Conservation (phyloP, 306 rosid genomes). For the Gillenia trifoliata region DNA sequence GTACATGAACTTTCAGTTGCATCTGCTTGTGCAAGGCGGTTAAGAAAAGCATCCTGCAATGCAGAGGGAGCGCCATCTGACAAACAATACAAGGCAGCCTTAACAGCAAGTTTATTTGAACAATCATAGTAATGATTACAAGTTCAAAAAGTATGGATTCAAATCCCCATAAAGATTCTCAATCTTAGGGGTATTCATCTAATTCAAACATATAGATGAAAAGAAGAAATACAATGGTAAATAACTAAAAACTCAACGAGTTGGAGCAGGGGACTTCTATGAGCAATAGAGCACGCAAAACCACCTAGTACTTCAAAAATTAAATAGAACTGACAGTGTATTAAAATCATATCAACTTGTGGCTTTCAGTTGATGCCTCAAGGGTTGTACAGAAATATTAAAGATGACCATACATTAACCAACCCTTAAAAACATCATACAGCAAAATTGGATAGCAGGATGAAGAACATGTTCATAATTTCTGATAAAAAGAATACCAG, state of each 20-base stretch:
- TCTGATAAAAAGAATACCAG: background rate
- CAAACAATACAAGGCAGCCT: slow-evolving; percentile 26
- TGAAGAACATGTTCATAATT: background rate
- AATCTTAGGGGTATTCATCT: background rate
- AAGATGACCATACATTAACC: background rate
- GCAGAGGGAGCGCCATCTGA: slow-evolving; percentile 55
- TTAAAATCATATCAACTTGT: background rate
- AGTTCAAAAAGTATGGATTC: background rate
- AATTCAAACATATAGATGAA: background rate
- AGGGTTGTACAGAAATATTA: background rate
- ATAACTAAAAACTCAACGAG: background rate
- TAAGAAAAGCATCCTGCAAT: slow-evolving; percentile 64
- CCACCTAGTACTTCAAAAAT: background rate
- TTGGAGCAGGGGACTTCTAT: background rate
- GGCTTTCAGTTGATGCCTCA: background rate
- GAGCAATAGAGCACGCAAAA: background rate
- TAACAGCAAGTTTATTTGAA: slow-evolving; percentile 14
- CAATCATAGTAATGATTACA: background rate
- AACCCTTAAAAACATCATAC: background rate
- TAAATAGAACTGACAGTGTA: background rate
- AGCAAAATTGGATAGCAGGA: background rate
- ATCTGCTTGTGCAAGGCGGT: slow-evolving; percentile 69
- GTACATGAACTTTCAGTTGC: slow-evolving; percentile 86
- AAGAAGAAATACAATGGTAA: background rate
- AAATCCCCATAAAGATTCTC: background rate